phyloP scores from a whole-genome alignment of 2,329 filamentous ascomycete genomes.

The Lachnellula arida region DNA sequence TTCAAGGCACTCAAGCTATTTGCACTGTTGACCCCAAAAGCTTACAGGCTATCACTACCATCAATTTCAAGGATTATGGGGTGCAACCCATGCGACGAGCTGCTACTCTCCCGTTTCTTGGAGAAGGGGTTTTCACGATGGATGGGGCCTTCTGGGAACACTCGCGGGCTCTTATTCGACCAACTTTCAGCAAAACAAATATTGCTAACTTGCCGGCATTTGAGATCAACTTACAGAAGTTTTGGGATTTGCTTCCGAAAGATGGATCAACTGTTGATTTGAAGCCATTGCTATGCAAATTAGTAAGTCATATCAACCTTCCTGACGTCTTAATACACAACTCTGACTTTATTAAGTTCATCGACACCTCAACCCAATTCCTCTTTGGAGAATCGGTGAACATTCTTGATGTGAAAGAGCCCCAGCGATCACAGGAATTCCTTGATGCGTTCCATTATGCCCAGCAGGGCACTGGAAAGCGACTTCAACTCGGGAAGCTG shows the following conservation, averaged over 20 bases:
- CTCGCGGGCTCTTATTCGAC: conserved; percentile 41
- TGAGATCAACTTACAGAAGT: conserved; percentile 50
- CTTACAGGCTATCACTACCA: conserved; percentile 47
- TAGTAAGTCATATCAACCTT: not conserved
- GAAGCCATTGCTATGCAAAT: not conserved
- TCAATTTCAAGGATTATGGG: conserved; percentile 45
- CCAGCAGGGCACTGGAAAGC: conserved; percentile 22
- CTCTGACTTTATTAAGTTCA: conserved; percentile 46
- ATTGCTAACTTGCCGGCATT: conserved; percentile 63
- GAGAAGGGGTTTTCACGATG: conserved; percentile 14
- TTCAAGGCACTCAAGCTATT: not conserved
- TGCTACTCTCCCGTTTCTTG: conserved; percentile 37
- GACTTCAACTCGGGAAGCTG: conserved; percentile 18
- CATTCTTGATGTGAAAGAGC: conserved; percentile 32
- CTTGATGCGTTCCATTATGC: conserved; percentile 32
- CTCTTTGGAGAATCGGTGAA: conserved; percentile 55
- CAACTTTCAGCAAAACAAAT: conserved; percentile 47
- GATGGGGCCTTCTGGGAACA: conserved; percentile 16
- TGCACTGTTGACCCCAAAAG: conserved; percentile 34
- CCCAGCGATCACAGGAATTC: conserved; percentile 18
- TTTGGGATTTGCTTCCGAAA: not conserved
- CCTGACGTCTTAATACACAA: conserved; percentile 45
- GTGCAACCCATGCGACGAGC: conserved; percentile 50
- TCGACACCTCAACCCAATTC: conserved; percentile 45
- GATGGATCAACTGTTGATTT: conserved; percentile 32